Base-by-base conservation (phyloP, 768 basidiomycete species). In the Gloeopeniophorella convolvens region DNA sequence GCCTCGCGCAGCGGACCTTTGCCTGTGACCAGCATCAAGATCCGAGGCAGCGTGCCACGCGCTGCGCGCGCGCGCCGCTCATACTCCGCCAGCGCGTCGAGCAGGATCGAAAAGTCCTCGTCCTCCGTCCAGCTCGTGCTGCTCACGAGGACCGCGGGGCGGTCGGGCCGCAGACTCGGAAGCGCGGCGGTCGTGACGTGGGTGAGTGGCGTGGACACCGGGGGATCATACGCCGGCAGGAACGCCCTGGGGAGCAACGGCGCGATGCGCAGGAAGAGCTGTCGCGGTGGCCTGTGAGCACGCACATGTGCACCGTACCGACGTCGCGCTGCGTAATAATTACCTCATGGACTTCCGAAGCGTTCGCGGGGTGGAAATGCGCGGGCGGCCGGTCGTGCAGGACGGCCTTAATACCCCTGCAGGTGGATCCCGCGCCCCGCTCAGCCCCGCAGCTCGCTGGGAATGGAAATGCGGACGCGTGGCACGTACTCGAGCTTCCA, bases 51-150 rank as follows among this genome's bases (percentile, higher is more conserved):
- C 41, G 48, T 63, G 18, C 62, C 62, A 24, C 7, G 32, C 37
- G 48, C 21, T 27, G 32, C 27, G 18, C 61, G 58, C 15, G 82
- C 85, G 20, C 72, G 77, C 12, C 62, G 50, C 57, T 98, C 84
- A 63, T 96, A 98, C 13, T 68, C 34, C 12, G 68, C 63, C 32
- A 99, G 70, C 2, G 92, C 91, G 16, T 79, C 73, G 18, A 97
- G 66, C 15, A 99, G 78, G 44, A 96, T 77, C 8, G 76, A 69
- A 57, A 99, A 97, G 64, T 98, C 93, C 65, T 99, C 96, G 60
- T 99, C 96, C 5, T 90, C 80, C 1, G 96, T 98, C 95, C 95
- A 98, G 13, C 89, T 92, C 1, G 96, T 99, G 57, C 90, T 89
- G 20, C 89, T 91, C 23, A 99, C 82, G 15, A 97, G 57, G 2